A percentile compares a stretch with the other conserved stretches of the same genome.
Evolutionary conservation across 495 filamentous ascomycete genomes (phyloP).

Genomic region (Ramalina intermedia): DNA sequence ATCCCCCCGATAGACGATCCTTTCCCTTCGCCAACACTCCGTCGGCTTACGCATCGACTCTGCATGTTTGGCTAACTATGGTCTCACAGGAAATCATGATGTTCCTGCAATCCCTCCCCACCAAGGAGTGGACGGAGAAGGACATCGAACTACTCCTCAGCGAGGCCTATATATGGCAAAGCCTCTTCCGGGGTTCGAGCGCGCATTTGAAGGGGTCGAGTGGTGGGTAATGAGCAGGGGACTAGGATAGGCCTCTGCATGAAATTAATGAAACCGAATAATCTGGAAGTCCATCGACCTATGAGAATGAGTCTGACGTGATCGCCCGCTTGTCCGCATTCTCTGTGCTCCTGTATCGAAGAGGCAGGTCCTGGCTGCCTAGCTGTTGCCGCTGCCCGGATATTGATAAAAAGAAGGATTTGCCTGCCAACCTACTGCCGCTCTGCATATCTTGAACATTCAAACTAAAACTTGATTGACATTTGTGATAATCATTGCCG

Average conservation of each 20-base stretch:
- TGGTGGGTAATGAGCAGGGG: neutral
- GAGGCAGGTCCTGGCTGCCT: too few species aligned
- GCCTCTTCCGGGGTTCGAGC: constrained; percentile 72
- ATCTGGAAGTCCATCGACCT: too few species aligned
- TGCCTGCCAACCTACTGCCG: too few species aligned
- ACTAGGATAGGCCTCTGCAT: neutral
- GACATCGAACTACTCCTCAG: constrained; percentile 91
- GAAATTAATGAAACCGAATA: neutral
- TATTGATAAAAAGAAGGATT: too few species aligned
- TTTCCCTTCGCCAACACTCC: too few species aligned
- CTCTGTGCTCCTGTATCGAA: too few species aligned
- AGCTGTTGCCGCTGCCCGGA: too few species aligned
- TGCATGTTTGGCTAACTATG: neutral
- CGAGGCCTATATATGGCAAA: constrained; percentile 95
- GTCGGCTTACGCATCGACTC: neutral
- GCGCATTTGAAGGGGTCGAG: constrained; percentile 56
- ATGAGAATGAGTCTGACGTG: too few species aligned
- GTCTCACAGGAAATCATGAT: constrained; percentile 79
- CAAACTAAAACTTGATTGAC: too few species aligned
- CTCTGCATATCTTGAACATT: too few species aligned
- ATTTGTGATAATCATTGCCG: too few species aligned
- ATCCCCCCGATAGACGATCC: neutral
- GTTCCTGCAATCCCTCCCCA: constrained; percentile 92
- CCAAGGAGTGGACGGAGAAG: constrained; percentile 92
- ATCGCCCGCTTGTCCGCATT: too few species aligned